Evolutionary conservation across 2,329 filamentous ascomycete genomes (phyloP).

Genomic region (Colletotrichum coccodes): DNA sequence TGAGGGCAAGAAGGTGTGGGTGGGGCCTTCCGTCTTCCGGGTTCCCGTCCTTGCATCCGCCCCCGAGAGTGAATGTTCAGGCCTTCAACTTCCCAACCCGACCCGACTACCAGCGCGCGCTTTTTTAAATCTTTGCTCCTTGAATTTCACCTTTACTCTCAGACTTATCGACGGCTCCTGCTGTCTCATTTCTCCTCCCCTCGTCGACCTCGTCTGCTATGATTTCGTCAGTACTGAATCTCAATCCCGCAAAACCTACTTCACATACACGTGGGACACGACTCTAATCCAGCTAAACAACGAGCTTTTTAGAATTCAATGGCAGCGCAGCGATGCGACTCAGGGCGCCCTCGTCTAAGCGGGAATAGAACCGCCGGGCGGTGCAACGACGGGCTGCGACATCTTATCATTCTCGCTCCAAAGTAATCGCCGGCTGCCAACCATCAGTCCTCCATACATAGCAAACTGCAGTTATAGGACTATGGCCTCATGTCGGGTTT

Average conservation of each 20-base stretch:
- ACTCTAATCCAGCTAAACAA: not conserved
- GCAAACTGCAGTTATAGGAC: not conserved
- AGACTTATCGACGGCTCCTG: not conserved
- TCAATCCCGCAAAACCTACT: not conserved
- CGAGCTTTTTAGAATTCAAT: too few relatives aligned
- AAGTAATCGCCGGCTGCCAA: not conserved
- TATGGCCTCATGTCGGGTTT: not conserved
- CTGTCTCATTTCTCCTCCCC: not conserved
- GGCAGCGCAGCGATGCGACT: not conserved
- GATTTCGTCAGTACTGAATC: not conserved
- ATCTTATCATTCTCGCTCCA: not conserved
- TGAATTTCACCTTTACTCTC: not conserved
- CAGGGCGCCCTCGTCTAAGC: not conserved
- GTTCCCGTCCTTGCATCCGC: conserved; percentile 13
- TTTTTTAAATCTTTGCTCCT: not conserved
- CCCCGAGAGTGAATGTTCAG: not conserved
- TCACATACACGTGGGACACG: not conserved
- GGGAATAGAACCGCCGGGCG: not conserved
- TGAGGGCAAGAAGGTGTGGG: not conserved
- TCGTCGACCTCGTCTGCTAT: not conserved
- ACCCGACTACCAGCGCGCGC: not conserved
- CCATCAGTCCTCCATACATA: not conserved
- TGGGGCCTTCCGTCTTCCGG: conserved; percentile 24
- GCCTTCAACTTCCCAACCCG: not conserved
- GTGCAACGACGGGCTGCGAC: not conserved